Evolutionary conservation across 139 green algal genomes (phyloP), one percentile per base, ranked within the genome.

Genomic region (Pycnococcus provasolii): DNA sequence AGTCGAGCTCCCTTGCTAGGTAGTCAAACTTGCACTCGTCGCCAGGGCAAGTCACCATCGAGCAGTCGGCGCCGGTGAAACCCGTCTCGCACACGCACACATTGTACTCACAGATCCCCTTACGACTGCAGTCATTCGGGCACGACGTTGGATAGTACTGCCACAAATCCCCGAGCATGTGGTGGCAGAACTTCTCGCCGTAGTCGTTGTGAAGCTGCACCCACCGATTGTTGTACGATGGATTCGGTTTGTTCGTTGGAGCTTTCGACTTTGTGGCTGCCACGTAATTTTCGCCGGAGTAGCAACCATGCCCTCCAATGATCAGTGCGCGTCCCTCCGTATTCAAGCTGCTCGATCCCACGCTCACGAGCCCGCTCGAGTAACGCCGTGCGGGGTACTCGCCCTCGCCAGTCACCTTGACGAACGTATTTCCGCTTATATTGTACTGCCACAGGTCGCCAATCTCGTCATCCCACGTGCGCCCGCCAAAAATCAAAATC

Each of bases 381-480:
- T 45, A 53, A 40, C 64, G 64, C 3, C 64, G 64, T 8, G 50
- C 53, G 11, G 64, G 64, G 53, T 54, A 71, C 15, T 71, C 64
- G 43, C 51, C 64, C 53, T 62, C 50, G 13, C 50, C 64, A 3
- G 26, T 5, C n/a, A 71, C 42, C 41, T 63, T 55, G 41, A 62
- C 6, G 52, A 51, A 71, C 8, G 52, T 48, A 11, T 71, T 54
- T 45, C 37, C 42, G 3, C 41, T 57, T 7, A 71, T 55, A 42
- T 71, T 71, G 41, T 63, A 71, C n/a, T 71, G 43, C 64, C 64
- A 71, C 3, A 71, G 6, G 42, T 71, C 64, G 51, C 64, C 64
- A 6, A 71, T 60, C 64, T 71, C 64, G 42, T 71, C 64, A 5
- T 71, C 51, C 64, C 64, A 71, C 43, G 64, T 71, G 41, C 46